Evolutionary conservation across 345 rosid species (phyloP), one percentile per base, ranked within the genome.

Genomic region (Balakata baccata): DNA sequence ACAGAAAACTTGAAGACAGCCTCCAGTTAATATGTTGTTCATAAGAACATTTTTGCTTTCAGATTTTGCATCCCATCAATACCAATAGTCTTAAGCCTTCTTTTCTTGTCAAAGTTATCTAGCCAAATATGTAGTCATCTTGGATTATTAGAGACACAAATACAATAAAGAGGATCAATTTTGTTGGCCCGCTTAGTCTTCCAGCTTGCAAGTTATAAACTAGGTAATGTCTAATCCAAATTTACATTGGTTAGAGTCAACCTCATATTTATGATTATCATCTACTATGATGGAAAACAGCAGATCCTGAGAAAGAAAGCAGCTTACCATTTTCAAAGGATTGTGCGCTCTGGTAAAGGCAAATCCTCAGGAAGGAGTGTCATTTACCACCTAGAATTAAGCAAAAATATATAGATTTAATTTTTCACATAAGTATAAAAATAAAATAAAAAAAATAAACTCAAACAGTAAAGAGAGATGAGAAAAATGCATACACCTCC

Each of bases 301-400:
- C 13, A 29, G 66, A 23, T 41, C 9, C 22, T 49, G 53, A 46
- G 18, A 57, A 39, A 68, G 39, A 69, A 50, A 29, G 34, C 13
- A 59, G 18, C 59, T 18, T 81, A 92, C 98, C 98, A 75, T 68
- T 94, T 98, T 77, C 89, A 85, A 50, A 90, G 98, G 83, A 82
- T 89, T 81, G 86, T 80, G 16, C 86, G 85, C 73, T 81, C 69
- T 12, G 95, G 97, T 70, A 94, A 94, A 74, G 79, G 82, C 77
- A 94, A 94, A 69, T 87, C 89, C 69, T 78, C 86, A 0, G 97
- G 97, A 94, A 94, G 45, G 97, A 90, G 83, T 92, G 98, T 78
- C 92, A 81, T 81, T 90, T 94, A 98, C 98, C 60, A 94, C 97
- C 98, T 94, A 65, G 66, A 50, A 49, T 71, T 69, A 64, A 65